Base-by-base conservation (phyloP, 164 flowering plant genomes). In the Vitis cinerea region DNA sequence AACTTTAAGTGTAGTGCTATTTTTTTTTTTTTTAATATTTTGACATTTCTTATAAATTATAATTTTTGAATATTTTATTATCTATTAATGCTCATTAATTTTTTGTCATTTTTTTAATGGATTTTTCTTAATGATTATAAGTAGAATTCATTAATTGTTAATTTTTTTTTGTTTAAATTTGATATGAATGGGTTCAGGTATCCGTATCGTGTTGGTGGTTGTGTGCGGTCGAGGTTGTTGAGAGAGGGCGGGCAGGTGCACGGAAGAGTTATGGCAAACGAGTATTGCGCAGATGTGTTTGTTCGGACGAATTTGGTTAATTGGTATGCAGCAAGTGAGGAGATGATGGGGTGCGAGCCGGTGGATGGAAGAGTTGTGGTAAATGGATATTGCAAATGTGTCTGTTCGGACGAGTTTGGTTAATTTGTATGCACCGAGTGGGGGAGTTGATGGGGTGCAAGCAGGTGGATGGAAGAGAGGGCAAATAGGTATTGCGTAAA, bases 211-310 rank as follows among this genome's bases (percentile, higher is more conserved):
- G 59, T 89, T 27, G 76, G 68, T 31, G 87, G 83, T 10, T 89
- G 94, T 69, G 71, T 80, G 29, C 71, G 70, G 66, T 71, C 70
- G 0, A 76, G 67, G 59, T 75, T 72, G 65, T 60, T 79, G 31
- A 74, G 80, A 37, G 82, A 79, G 54, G 97, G 91, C 11, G 68
- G 79, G 63, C 87, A 86, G 85, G 64, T 88, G 10, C 94, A 91
- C 68, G 89, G 81, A 37, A 77, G 80, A 16, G 67, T 85, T 64
- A 11, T 86, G 72, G 68, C 31, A 12, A 72, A 67, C 61, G 93
- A 94, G 71, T 78, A 72, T 9, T 75, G 65, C 16, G 76, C 79
- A 0, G 75, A 84, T 65, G 75, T 79, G 60, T 79, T 79, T 75
- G 85, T 88, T 66, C 72, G 65, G 72, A 88, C 90, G 1, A 86